Evolutionary conservation across 2,329 filamentous ascomycete genomes (phyloP), one percentile per base, ranked within the genome.

Genomic region (Penicillium digitatum): DNA sequence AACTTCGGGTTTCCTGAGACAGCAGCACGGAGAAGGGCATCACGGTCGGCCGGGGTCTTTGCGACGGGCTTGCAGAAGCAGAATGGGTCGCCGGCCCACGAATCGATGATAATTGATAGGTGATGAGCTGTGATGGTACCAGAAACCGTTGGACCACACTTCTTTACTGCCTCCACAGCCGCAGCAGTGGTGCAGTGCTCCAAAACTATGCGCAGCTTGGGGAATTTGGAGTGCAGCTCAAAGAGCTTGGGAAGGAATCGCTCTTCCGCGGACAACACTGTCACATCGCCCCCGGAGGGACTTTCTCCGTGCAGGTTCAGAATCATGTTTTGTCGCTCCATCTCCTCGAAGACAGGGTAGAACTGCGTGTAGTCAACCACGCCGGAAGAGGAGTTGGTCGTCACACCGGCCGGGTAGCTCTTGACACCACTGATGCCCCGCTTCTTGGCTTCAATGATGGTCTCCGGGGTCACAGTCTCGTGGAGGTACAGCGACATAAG

Each of bases 131-230:
- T 96, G 62, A 95, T 90, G 10, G 67, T 71, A 62, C 72, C 73
- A 0, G 82, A 87, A 24, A 96, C 93, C 3, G 83, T 88, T 18
- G 86, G 82, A 0, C 90, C 90, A 67, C 90, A 95, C 14, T 82
- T 78, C 61, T 82, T 81, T 34, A 96, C 92, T 0, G 90, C 86
- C 59, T 88, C 83, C 5, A 96, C 79, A 0, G 91, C 92, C 0
- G 88, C 89, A 1, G 85, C 86, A 1, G 90, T 95, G 11, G 90
- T 92, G 79, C 90, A 95, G 76, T 96, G 92, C 77, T 96, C 89
- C 44, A 94, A 73, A 39, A 89, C 72, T 39, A 76, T 76, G 16
- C 72, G 70, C 38, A 76, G 67, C 49, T 72, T 73, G 22, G 93
- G 92, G 72, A 95, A 96, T 26, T 79, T 79, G 22, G 81, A 74